A percentile compares a stretch with the other conserved stretches of the same genome.
Conservation (phyloP, 176 grass and related monocot species). For the Zoysia japonica region DNA sequence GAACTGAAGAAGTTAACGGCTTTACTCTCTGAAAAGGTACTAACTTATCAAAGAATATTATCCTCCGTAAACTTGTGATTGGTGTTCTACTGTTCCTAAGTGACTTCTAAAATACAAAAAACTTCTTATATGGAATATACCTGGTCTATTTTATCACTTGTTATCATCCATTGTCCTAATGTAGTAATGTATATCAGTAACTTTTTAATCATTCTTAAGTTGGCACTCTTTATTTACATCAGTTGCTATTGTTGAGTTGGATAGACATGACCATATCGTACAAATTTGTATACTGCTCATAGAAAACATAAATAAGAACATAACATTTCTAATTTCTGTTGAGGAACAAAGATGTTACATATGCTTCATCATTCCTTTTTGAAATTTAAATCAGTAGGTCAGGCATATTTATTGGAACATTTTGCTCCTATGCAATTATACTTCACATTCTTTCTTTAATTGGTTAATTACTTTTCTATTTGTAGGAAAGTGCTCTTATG, state of each 20-base stretch:
- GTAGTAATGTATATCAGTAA: conserved; percentile 5
- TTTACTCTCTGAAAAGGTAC: conserved; percentile 93
- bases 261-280: conserved; percentile 25
- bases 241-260: conserved; percentile 15
- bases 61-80: conserved; percentile 10
- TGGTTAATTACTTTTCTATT: conserved; percentile 31
- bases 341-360: conserved; percentile 12
- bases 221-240: neutral
- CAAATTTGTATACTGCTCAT: conserved; percentile 8
- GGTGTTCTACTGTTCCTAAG: conserved; percentile 10
- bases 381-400: neutral
- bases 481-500: conserved; percentile 76
- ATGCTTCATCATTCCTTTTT: conserved; percentile 9
- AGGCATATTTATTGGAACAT: conserved; percentile 32
- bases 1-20: conserved; percentile 88
- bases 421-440: conserved; percentile 32
- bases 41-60: neutral
- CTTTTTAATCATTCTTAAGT: conserved; percentile 15
- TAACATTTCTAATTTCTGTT: conserved; percentile 6
- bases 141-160: neutral
- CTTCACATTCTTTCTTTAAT: neutral
- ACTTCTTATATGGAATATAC: conserved; percentile 13
- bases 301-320: neutral
- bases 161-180: conserved; percentile 6
- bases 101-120: neutral